These are phyloP conservation scores for Colletotrichum destructivum DNA, from an alignment of 2,329 filamentous ascomycete species.

Conservation along the genomic window DNA sequence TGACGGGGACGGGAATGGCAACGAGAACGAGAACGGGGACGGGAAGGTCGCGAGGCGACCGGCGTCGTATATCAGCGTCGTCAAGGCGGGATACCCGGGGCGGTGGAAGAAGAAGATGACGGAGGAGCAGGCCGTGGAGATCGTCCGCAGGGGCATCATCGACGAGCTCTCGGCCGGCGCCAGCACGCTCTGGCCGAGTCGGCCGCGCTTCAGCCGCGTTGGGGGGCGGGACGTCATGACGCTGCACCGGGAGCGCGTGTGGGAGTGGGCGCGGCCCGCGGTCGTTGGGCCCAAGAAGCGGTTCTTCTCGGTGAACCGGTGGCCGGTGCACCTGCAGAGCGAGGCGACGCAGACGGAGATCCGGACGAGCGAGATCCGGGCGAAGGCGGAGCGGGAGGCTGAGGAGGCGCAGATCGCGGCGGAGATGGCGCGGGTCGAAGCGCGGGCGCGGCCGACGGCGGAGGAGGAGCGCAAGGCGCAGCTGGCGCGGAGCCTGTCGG, in stretches of 20 bases:
- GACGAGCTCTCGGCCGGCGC: slow-evolving; percentile 60
- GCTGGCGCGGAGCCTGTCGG: slow-evolving; percentile 61
- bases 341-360: slow-evolving; percentile 50
- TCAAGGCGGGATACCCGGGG: slow-evolving; percentile 52
- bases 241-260: slow-evolving; percentile 51
- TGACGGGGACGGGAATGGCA: too few relatives aligned
- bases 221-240: slow-evolving; percentile 43
- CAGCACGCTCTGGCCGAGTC: slow-evolving; percentile 58
- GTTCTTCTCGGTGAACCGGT: slow-evolving; percentile 64
- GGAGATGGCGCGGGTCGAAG: slow-evolving; percentile 3
- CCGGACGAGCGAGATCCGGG: slow-evolving; percentile 13
- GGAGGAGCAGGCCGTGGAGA: slow-evolving; percentile 32
- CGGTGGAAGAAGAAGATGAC: slow-evolving; percentile 30
- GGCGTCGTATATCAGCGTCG: slow-evolving; percentile 48
- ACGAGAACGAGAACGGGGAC: neutral
- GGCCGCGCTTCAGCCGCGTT: slow-evolving; percentile 47
- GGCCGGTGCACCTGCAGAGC: slow-evolving; percentile 61
- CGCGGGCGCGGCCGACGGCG: slow-evolving; percentile 10
- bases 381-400: slow-evolving; percentile 1
- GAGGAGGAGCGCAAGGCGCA: slow-evolving; percentile 3
- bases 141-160: slow-evolving; percentile 56
- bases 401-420: neutral
- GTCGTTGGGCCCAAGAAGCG: slow-evolving; percentile 46
- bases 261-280: slow-evolving; percentile 53
- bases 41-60: slow-evolving; percentile 35